Evolutionary conservation across 2,329 filamentous ascomycete species (phyloP).

Genomic region (Arthroderma sp.): DNA sequence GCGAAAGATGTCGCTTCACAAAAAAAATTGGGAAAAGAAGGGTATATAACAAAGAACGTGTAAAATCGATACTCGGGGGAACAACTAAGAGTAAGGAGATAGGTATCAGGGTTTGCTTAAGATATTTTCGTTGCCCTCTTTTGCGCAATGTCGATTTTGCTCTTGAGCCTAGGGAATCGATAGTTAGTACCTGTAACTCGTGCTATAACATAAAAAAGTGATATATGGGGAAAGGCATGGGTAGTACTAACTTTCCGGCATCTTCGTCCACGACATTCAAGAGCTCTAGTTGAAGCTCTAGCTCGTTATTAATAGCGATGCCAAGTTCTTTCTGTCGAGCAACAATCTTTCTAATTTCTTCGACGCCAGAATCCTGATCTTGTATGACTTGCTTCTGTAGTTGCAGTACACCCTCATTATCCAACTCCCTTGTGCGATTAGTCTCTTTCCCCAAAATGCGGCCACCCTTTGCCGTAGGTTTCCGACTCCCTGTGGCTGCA

Average conservation of each 20-base stretch:
- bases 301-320: constrained; percentile 50
- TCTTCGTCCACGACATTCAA: constrained; percentile 48
- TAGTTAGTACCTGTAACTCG: neutral
- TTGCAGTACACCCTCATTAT: constrained; percentile 53
- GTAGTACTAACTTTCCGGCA: constrained; percentile 35
- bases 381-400: constrained; percentile 51
- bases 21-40: neutral
- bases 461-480: constrained; percentile 32
- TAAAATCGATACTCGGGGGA: neutral
- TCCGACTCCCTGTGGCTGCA: constrained; percentile 12
- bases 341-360: constrained; percentile 48
- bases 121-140: constrained; percentile 38
- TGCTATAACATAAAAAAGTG: neutral
- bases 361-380: constrained; percentile 49
- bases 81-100: neutral
- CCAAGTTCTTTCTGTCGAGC: constrained; percentile 50
- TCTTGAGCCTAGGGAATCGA: constrained; percentile 25
- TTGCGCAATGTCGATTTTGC: constrained; percentile 38
- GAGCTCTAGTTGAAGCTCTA: constrained; percentile 51
- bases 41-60: neutral
- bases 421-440: constrained; percentile 48
- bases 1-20: neutral
- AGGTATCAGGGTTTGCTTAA: constrained; percentile 15
- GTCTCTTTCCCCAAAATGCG: constrained; percentile 46
- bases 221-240: neutral